phyloP scores from a whole-genome alignment of 441 rosid species.

The Brassica hybrid region DNA sequence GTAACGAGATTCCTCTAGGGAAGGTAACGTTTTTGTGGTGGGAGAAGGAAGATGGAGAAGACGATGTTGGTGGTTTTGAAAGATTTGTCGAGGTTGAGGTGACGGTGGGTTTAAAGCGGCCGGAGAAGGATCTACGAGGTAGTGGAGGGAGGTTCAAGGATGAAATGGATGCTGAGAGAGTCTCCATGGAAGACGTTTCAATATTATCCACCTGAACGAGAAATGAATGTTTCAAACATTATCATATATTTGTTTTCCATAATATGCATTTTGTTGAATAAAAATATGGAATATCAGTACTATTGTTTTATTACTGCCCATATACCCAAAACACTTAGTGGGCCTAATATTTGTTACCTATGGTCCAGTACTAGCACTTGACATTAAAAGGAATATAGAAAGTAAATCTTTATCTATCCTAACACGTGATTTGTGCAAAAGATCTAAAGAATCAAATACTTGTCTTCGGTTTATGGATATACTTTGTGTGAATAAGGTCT shows the following conservation, averaged over 20 bases:
- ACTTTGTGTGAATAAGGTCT: constrained; percentile 22
- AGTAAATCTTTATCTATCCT: constrained; percentile 7
- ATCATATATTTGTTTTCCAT: neutral
- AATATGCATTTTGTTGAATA: neutral
- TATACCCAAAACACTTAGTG: neutral
- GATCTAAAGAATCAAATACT: neutral
- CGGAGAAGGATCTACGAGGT: constrained; percentile 29
- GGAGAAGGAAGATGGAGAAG: constrained; percentile 40
- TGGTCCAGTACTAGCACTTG: too few relatives aligned
- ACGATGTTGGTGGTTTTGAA: constrained; percentile 44
- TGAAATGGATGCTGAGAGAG: constrained; percentile 59
- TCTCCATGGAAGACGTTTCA: constrained; percentile 47
- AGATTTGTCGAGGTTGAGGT: constrained; percentile 29
- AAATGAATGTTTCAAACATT: neutral
- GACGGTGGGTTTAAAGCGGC: constrained; percentile 23
- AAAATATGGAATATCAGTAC: neutral
- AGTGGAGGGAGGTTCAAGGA: constrained; percentile 48
- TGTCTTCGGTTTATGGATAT: constrained; percentile 14
- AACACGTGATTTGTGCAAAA: neutral
- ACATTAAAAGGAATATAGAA: neutral
- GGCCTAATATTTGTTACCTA: neutral
- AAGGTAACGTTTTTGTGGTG: constrained; percentile 27
- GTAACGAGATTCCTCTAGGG: constrained; percentile 26
- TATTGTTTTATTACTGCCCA: neutral
- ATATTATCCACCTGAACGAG: constrained; percentile 16